Conservation (phyloP, 2,329 filamentous ascomycete species). For the Tolypocladium tropicale region DNA sequence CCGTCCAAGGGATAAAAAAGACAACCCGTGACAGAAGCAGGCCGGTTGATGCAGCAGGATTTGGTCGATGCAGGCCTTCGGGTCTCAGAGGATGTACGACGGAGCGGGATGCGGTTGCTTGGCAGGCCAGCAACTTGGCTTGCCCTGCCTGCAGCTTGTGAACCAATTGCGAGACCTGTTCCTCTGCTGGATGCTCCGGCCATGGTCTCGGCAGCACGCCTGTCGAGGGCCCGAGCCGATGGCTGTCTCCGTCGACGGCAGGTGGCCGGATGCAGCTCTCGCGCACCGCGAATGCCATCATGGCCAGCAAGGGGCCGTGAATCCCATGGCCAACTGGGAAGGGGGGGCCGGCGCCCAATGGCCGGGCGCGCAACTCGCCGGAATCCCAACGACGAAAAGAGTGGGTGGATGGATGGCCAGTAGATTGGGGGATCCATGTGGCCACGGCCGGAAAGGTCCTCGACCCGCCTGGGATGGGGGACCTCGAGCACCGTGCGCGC, state of each 20-base stretch:
- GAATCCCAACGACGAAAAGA: not conserved
- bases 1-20: conserved; percentile 3
- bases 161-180: not conserved
- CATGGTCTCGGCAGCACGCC: too few relatives aligned
- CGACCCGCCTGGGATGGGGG: not conserved
- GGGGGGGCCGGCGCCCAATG: not conserved
- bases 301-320: not conserved
- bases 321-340: not conserved
- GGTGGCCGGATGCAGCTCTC: not conserved
- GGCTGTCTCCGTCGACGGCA: not conserved
- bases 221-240: not conserved
- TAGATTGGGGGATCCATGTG: not conserved
- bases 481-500: conserved; percentile 5
- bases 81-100: not conserved
- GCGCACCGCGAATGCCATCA: not conserved
- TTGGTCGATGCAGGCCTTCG: not conserved
- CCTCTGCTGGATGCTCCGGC: not conserved
- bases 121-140: not conserved
- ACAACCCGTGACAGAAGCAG: not conserved
- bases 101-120: not conserved
- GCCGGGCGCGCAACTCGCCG: not conserved
- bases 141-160: not conserved
- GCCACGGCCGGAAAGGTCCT: not conserved
- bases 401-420: not conserved
- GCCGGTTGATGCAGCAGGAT: not conserved